phyloP scores from a whole-genome alignment of 169 alveolate species.

The Eimeria necatrix region DNA sequence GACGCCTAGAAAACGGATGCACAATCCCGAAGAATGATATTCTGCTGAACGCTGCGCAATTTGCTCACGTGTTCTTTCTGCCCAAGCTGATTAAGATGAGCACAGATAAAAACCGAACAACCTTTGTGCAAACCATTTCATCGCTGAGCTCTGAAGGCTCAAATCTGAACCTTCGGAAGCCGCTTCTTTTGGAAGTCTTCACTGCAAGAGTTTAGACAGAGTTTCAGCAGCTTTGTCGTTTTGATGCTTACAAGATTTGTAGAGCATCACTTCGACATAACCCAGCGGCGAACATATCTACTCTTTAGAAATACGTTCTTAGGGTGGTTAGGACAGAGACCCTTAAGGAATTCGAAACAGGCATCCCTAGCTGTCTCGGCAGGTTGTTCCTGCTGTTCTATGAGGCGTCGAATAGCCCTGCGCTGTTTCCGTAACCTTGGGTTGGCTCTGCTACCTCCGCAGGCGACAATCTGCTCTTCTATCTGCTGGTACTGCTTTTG shows the following conservation, averaged over 20 bases:
- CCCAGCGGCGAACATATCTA: slow-evolving; percentile 37
- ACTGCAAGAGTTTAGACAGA: too few relatives aligned
- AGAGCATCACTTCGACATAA: too few relatives aligned
- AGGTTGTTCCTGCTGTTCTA: slow-evolving; percentile 73
- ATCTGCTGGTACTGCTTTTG: slow-evolving; percentile 42
- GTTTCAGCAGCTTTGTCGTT: too few relatives aligned
- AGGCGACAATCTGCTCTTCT: slow-evolving; percentile 60
- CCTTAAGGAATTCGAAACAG: slow-evolving; percentile 45
- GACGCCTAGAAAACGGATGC: slow-evolving; percentile 7
- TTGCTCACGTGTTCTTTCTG: too few relatives aligned
- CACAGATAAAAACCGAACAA: too few relatives aligned
- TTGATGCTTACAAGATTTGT: too few relatives aligned
- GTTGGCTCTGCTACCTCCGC: slow-evolving; percentile 71
- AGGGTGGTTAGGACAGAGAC: slow-evolving; percentile 62
- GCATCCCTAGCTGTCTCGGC: slow-evolving; percentile 69
- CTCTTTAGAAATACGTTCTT: slow-evolving; percentile 43
- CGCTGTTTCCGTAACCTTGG: slow-evolving; percentile 47
- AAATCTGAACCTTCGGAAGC: too few relatives aligned
- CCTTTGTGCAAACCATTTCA: too few relatives aligned
- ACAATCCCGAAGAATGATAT: not conserved
- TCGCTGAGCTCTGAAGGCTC: too few relatives aligned
- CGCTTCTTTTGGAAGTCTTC: too few relatives aligned
- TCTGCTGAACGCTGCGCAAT: too few relatives aligned
- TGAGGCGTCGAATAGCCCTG: slow-evolving; percentile 70
- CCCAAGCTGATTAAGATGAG: too few relatives aligned